Conservation (phyloP, 768 basidiomycete species). For the Symmetrospora coprosmae region DNA sequence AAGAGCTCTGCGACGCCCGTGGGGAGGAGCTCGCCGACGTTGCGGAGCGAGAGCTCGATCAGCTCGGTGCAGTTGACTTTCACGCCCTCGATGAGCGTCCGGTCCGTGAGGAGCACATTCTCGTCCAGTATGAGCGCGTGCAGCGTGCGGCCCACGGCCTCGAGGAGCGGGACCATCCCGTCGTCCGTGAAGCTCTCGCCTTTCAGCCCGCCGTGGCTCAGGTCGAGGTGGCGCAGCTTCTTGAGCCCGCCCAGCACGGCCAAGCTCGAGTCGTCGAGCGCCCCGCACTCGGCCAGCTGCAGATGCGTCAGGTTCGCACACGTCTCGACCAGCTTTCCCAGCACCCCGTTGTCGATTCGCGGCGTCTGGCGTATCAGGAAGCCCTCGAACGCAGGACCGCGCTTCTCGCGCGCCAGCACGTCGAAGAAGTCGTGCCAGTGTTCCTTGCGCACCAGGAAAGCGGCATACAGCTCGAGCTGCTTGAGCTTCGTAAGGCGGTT, state of each 20-base stretch:
- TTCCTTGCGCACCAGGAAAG: conserved; percentile 48
- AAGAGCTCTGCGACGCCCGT: conserved; percentile 17
- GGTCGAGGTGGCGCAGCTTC: conserved; percentile 50
- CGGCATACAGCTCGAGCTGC: conserved; percentile 67
- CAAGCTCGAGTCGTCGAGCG: conserved; percentile 54
- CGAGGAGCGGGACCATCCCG: conserved; percentile 25
- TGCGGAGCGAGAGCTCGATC: conserved; percentile 17
- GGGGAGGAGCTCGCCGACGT: conserved; percentile 10
- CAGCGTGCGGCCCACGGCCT: conserved; percentile 23
- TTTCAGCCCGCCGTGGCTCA: conserved; percentile 57
- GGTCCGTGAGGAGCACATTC: conserved; percentile 14
- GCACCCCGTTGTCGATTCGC: conserved; percentile 55
- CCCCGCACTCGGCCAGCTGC: conserved; percentile 62
- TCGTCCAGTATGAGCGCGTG: conserved; percentile 24
- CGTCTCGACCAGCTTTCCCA: conserved; percentile 46
- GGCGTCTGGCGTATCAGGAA: conserved; percentile 51
- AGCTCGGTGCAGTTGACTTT: conserved; percentile 23
- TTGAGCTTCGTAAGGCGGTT: conserved; percentile 52
- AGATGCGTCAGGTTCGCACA: conserved; percentile 55
- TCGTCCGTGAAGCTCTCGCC: conserved; percentile 46
- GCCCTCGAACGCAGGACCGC: conserved; percentile 42
- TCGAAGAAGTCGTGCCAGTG: conserved; percentile 66
- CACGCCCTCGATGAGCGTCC: conserved; percentile 22
- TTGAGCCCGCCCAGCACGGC: conserved; percentile 43
- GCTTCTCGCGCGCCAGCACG: conserved; percentile 44